Conservation (phyloP, 2,329 filamentous ascomycete genomes). For the Penicillium digitatum region DNA sequence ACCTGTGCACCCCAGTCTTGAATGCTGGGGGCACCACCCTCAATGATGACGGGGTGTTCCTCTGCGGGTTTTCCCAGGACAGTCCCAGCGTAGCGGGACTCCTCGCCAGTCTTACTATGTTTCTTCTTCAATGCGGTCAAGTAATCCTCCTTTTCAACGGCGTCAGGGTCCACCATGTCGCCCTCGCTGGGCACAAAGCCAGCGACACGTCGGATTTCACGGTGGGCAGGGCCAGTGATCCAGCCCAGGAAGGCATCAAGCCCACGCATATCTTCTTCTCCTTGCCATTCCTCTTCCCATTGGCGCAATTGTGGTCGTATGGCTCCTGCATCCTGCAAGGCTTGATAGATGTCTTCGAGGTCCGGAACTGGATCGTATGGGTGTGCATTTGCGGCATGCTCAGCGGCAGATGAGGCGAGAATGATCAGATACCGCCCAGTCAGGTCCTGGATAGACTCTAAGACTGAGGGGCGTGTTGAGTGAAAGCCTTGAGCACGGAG, state of each 20-base stretch:
- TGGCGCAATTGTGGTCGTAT: slow-evolving; percentile 65
- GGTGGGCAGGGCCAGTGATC: slow-evolving; percentile 69
- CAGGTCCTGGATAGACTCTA: slow-evolving; percentile 85
- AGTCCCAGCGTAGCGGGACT: slow-evolving; percentile 79
- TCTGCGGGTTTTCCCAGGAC: slow-evolving; percentile 72
- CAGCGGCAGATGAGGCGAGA: slow-evolving; percentile 68
- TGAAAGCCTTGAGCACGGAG: slow-evolving; percentile 89
- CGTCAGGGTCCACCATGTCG: slow-evolving; percentile 48
- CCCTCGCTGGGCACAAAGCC: slow-evolving; percentile 60
- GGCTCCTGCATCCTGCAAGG: slow-evolving; percentile 74
- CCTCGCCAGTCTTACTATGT: slow-evolving; percentile 82
- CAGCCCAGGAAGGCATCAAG: slow-evolving; percentile 75
- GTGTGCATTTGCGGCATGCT: slow-evolving; percentile 67
- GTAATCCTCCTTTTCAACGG: slow-evolving; percentile 65
- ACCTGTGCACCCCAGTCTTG: slow-evolving; percentile 57
- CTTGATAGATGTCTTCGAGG: slow-evolving; percentile 77
- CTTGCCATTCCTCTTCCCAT: slow-evolving; percentile 64
- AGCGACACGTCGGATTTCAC: slow-evolving; percentile 76
- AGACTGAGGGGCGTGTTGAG: slow-evolving; percentile 70
- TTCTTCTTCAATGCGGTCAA: slow-evolving; percentile 81
- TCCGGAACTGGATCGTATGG: slow-evolving; percentile 58
- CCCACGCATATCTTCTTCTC: slow-evolving; percentile 72
- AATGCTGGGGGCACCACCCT: slow-evolving; percentile 69
- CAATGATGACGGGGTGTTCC: slow-evolving; percentile 67
- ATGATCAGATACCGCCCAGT: slow-evolving; percentile 74